Evolutionary conservation across 768 basidiomycete genomes (phyloP).

Genomic region (Tricholoma terreum): DNA sequence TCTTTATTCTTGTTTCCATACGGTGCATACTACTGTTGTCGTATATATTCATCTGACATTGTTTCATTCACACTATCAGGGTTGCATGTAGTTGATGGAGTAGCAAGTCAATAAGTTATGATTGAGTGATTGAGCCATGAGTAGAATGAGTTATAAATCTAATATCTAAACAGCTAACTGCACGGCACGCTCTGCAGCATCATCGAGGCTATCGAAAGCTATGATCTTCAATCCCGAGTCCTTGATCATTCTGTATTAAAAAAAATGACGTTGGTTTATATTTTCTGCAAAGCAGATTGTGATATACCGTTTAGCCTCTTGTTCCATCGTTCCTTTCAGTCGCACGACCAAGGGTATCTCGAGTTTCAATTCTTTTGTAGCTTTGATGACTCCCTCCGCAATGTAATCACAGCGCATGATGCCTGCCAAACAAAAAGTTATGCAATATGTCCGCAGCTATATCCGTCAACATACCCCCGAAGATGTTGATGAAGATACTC

Average conservation of each 20-base stretch:
- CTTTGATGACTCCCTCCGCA: conserved; percentile 97
- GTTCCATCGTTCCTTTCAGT: conserved; percentile 95
- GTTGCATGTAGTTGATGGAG: conserved; percentile 6
- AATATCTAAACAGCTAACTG: conserved; percentile 55
- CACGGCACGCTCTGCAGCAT: conserved; percentile 82
- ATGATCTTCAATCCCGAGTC: conserved; percentile 91
- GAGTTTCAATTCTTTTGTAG: conserved; percentile 86
- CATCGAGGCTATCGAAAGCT: conserved; percentile 90
- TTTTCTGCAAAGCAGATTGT: neutral
- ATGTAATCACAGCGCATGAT: conserved; percentile 99
- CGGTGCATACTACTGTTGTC: conserved; percentile 36
- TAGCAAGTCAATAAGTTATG: conserved; percentile 12
- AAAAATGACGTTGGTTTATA: conserved; percentile 10
- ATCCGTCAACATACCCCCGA: conserved; percentile 57
- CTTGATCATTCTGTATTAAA: conserved; percentile 75
- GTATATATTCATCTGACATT: conserved; percentile 8
- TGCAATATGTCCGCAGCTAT: neutral
- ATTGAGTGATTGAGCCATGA: conserved; percentile 10
- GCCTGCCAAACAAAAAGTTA: conserved; percentile 36
- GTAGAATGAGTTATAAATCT: conserved; percentile 6
- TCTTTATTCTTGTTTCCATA: conserved; percentile 35
- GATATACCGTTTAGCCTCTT: conserved; percentile 89
- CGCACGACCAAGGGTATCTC: conserved; percentile 89
- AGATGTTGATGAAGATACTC: conserved; percentile 98
- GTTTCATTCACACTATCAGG: neutral